Evolutionary conservation across 768 basidiomycete species (phyloP), one percentile per base, ranked within the genome.

Genomic region (Russula virescens): DNA sequence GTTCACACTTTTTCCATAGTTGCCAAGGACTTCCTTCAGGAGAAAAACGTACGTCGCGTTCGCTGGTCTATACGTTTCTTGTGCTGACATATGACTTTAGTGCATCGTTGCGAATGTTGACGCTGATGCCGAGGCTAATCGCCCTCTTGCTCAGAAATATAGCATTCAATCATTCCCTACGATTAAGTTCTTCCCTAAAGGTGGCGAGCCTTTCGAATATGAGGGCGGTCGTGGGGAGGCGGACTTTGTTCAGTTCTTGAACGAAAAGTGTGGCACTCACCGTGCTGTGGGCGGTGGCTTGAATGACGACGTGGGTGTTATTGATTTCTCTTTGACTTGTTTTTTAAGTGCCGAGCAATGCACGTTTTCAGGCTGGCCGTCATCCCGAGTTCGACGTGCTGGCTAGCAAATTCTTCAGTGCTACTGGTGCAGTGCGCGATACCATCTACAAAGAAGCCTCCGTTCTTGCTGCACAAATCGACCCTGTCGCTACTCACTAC

Each of bases 21-120:
- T 47, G 94, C 94, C 35, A 74, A 76, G 55, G 83, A 84, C 60
- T 98, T 97, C 80, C 80, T 84, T 64, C 71, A 82, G 34, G 96
- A 98, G 74, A 77, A 79, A 58, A 80, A 89, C 70, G 91, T 93
- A 72, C 64, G 83, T 51, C 16, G 3, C 50, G 66, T 34, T 64
- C 13, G 34, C 8, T 26, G 18, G 53, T 38, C 21, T 42, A 5
- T 23, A 4, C 35, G 45, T 35, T 62, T 51, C 52, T 58, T n/a
- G n/a, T 31, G 50, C 52, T 67, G 55, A 69, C n/a, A 50, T 28
- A 3, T 14, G 4, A 25, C 6, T 28, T 34, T 65, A 94, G 91
- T 94, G 92, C 71, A 75, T 96, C 59, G 83, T 99, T 59, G 94
- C 93, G 31, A 93, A 96, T 74, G 75, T 98, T 63, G 87, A 98